Evolutionary conservation across 345 rosid genomes (phyloP), one percentile per base, ranked within the genome.

Genomic region (Firmiana major): DNA sequence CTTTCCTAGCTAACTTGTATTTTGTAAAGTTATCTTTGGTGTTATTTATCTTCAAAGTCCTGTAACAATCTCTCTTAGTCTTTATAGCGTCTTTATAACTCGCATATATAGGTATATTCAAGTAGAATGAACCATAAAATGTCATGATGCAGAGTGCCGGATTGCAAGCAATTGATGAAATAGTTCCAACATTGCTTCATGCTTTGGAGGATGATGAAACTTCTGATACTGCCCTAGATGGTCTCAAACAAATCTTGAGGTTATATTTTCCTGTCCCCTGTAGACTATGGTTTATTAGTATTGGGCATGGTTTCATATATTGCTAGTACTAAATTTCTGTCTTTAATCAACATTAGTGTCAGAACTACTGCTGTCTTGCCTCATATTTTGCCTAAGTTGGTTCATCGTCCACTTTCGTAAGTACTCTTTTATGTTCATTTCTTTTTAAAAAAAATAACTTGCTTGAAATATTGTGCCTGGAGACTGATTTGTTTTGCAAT

Each of bases 101-200:
- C 26, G 42, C 71, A 34, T 42, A 21, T 31, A 17, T 63, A 5
- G 19, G 16, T 43, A 15, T 60, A 12, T 55, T 13, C 9, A 8
- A 22, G 16, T 43, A 9, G 46, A 75, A 75, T 26, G 78, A 63
- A 51, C 51, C 11, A 4, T 70, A 75, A 77, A 72, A 34, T 64
- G 16, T 55, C 55, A n/a, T 68, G 71, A 70, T 73, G 73, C 85
- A 96, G 99, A 96, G 93, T 85, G 99, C 98, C 76, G 99, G 99
- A 78, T 65, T 96, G 95, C 98, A 91, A 91, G 99, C 98, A 79
- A 92, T 96, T 75, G 99, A 96, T 86, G 99, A 96, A 87, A 96
- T 96, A 78, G 97, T 96, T 63, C 98, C 98, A 73, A 93, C 98
- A 2, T 89, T 96, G 85, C 76, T 96, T 80, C 97, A 87, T 89